Conservation (phyloP, 179 eudicot genomes). For the Spergularia azorica region DNA sequence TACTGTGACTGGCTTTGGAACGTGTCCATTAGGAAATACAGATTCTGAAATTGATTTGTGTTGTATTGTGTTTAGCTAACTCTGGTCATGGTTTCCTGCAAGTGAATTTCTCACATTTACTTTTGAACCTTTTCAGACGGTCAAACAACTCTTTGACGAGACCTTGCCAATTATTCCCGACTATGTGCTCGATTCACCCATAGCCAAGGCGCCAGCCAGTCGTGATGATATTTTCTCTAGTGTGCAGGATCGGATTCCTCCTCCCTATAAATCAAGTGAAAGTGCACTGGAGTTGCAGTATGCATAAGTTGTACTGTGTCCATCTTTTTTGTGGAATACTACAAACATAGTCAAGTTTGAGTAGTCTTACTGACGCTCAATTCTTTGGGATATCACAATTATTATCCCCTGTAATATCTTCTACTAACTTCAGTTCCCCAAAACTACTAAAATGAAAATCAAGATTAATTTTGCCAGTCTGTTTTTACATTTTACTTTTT, state of each 20-base stretch:
- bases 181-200: slow-evolving; percentile 74
- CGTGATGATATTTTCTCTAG: slow-evolving; percentile 54
- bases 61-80: neutral
- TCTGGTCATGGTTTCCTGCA: neutral
- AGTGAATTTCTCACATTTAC: slow-evolving; percentile 8
- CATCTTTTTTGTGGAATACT: neutral
- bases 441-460: neutral
- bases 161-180: slow-evolving; percentile 71
- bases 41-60: neutral
- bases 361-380: slow-evolving; percentile 14
- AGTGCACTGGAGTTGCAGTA: slow-evolving; percentile 51
- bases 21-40: neutral
- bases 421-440: neutral
- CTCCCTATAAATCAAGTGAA: slow-evolving; percentile 52
- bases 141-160: slow-evolving; percentile 73
- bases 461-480: neutral
- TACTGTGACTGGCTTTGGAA: neutral
- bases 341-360: neutral
- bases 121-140: slow-evolving; percentile 52
- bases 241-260: slow-evolving; percentile 55
- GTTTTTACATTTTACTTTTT: too few species aligned
- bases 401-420: slow-evolving; percentile 8
- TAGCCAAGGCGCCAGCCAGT: slow-evolving; percentile 46
- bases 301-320: slow-evolving; percentile 40
- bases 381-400: slow-evolving; percentile 20